A percentile compares a stretch with the other conserved stretches of the same genome.
These are phyloP conservation scores for Tricholomella constricta DNA, from an alignment of 768 basidiomycete species.

Conservation along the genomic window DNA sequence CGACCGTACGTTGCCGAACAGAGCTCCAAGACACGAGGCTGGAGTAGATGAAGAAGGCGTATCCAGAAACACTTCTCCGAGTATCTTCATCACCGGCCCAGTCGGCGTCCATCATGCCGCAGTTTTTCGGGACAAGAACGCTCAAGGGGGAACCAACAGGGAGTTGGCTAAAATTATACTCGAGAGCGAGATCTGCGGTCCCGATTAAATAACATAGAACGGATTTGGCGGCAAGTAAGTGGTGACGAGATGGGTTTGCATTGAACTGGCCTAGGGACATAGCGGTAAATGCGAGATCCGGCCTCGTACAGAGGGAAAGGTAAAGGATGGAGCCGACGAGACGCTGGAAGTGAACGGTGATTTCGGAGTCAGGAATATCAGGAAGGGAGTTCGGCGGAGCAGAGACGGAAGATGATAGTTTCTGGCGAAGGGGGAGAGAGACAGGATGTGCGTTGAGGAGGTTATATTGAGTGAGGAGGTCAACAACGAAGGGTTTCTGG, in stretches of 20 bases:
- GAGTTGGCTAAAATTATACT: neutral
- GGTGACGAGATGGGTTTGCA: conserved; percentile 25
- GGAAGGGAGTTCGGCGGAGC: conserved; percentile 5
- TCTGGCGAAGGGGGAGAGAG: neutral
- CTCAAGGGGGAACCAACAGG: neutral
- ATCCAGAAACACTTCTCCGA: too few relatives aligned
- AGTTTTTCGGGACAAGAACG: neutral
- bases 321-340: too few relatives aligned
- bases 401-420: neutral
- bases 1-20: neutral
- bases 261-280: too few relatives aligned
- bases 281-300: conserved; percentile 35
- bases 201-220: conserved; percentile 31
- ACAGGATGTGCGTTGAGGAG: neutral
- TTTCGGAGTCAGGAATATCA: too few relatives aligned
- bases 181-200: too few relatives aligned
- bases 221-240: conserved; percentile 33
- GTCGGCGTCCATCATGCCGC: neutral
- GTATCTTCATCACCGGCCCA: too few relatives aligned
- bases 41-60: neutral
- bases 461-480: neutral
- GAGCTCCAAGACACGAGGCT: neutral
- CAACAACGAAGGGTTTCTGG: too few relatives aligned
- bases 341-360: too few relatives aligned
- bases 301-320: too few relatives aligned